A percentile compares a stretch with the other conserved stretches of the same genome.
Evolutionary conservation across 1,284 basidiomycete genomes (phyloP).

Genomic region (Irpex rosettiformis): DNA sequence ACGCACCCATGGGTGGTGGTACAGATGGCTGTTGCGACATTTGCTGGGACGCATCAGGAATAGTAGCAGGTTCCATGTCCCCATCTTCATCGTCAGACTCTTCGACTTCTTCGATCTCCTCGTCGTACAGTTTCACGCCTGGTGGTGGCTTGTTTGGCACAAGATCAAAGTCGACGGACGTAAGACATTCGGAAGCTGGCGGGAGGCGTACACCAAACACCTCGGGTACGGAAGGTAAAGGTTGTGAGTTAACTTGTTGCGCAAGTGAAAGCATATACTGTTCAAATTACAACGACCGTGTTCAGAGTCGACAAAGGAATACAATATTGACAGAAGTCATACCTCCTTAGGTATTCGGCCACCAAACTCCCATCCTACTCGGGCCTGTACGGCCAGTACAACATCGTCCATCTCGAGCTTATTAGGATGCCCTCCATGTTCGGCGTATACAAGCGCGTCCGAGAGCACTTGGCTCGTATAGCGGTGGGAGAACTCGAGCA

Average conservation of each 20-base stretch:
- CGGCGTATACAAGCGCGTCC: slow-evolving; percentile 90
- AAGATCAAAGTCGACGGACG: slow-evolving; percentile 90
- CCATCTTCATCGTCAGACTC: slow-evolving; percentile 66
- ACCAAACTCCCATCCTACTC: slow-evolving; percentile 93
- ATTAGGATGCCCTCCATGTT: slow-evolving; percentile 81
- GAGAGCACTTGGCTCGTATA: slow-evolving; percentile 92
- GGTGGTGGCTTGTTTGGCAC: slow-evolving; percentile 84
- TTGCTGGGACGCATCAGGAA: slow-evolving; percentile 26
- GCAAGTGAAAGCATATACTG: slow-evolving; percentile 90
- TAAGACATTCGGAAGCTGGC: slow-evolving; percentile 77
- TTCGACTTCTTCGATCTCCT: slow-evolving; percentile 75
- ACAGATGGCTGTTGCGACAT: slow-evolving; percentile 22
- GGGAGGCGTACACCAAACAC: slow-evolving; percentile 93
- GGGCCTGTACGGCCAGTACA: slow-evolving; percentile 86
- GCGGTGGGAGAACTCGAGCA: slow-evolving; percentile 94
- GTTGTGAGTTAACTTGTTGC: slow-evolving; percentile 85
- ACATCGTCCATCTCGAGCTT: slow-evolving; percentile 91
- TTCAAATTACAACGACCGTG: no score
- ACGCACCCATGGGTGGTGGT: slow-evolving; percentile 51
- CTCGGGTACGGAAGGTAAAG: slow-evolving; percentile 91
- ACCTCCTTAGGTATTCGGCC: slow-evolving; percentile 96
- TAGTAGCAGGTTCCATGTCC: slow-evolving; percentile 56
- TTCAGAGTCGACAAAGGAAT: neutral
- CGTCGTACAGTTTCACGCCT: slow-evolving; percentile 68
- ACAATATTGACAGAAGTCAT: slow-evolving; percentile 23